Base-by-base conservation (phyloP, 768 basidiomycete species). In the Strobilomyces dryophilus region DNA sequence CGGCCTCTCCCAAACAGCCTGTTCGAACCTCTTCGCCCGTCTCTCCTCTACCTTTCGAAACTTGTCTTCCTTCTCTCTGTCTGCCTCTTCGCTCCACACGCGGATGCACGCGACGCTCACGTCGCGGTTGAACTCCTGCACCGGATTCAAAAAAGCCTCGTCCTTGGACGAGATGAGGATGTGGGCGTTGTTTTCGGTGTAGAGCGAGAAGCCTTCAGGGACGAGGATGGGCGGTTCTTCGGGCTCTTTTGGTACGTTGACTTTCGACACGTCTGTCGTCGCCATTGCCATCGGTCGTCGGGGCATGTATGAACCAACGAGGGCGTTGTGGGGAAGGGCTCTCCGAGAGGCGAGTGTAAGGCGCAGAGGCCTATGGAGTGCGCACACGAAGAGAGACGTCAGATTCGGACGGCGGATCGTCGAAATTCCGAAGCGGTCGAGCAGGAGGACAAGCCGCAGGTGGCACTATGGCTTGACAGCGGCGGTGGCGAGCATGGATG, bases 61-160 rank as follows among this genome's bases (percentile, higher is more conserved):
- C 60, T 73, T 79, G 54, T 68, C 74, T 65, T 82, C 77, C 72
- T 87, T 92, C 50, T 73, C 72, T 64, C 71, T 76, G 64, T 87
- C 80, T 37, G 81, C 48, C 51, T 84, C 75, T 62, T 94, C 88
- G 54, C 89, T 87, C 93, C 93, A 99, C 4, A 85, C 82, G 29
- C 84, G 78, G 51, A 99, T 98, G 58, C 88, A 89, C 20, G 93
- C 92, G 40, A 98, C 85, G 58, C 90, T 93, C 43, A 92, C 69
- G 71, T 99, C 97, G 36, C 97, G 80, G 72, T 99, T 99, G 77
- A 97, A 99, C 70, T 99, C 92, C 66, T 99, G 97, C 12, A 98
- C 87, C 7, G 97, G 95, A 66, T 99, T 99, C 55, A 98, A 73
- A 70, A 99, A 99, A 3, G 95, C 92, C 52, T 89, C 87, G 57